phyloP scores from a whole-genome alignment of 2,329 filamentous ascomycete genomes.

The Neobulgaria alba region DNA sequence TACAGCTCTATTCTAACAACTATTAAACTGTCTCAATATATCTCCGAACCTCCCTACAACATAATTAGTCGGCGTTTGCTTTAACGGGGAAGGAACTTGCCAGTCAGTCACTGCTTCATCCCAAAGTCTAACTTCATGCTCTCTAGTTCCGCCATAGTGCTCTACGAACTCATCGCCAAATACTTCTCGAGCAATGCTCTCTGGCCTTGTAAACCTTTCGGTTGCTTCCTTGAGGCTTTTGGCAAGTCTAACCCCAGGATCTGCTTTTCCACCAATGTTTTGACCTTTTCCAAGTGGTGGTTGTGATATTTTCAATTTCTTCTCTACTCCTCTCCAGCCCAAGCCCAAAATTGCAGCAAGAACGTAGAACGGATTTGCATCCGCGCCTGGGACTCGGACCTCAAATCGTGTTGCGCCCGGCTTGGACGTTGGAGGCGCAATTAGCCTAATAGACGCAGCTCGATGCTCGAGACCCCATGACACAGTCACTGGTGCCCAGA shows the following conservation, averaged over 20 bases:
- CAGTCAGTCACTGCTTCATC: constrained; percentile 97
- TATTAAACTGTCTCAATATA: constrained; percentile 60
- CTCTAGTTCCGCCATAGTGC: constrained; percentile 83
- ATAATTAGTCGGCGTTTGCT: constrained; percentile 11
- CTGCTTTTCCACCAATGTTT: constrained; percentile 63
- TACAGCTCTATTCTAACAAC: no score
- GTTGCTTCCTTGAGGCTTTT: constrained; percentile 82
- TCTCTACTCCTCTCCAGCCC: constrained; percentile 86
- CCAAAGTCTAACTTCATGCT: constrained; percentile 85
- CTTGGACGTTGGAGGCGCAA: constrained; percentile 78
- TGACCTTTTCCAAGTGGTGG: constrained; percentile 80
- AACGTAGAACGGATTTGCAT: constrained; percentile 82
- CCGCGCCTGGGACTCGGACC: constrained; percentile 86
- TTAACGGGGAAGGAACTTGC: constrained; percentile 40
- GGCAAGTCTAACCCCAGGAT: constrained; percentile 69
- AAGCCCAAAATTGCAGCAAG: constrained; percentile 79
- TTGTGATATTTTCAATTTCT: constrained; percentile 75
- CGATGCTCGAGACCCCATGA: constrained; percentile 96
- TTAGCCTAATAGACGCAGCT: constrained; percentile 81
- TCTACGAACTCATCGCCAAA: constrained; percentile 95
- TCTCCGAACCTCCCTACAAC: constrained; percentile 60
- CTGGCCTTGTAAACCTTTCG: constrained; percentile 63
- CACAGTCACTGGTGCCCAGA: constrained; percentile 96
- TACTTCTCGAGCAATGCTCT: constrained; percentile 84
- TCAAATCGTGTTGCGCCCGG: constrained; percentile 86